Evolutionary conservation across 768 basidiomycete genomes (phyloP).

Genomic region (Suillus spraguei): DNA sequence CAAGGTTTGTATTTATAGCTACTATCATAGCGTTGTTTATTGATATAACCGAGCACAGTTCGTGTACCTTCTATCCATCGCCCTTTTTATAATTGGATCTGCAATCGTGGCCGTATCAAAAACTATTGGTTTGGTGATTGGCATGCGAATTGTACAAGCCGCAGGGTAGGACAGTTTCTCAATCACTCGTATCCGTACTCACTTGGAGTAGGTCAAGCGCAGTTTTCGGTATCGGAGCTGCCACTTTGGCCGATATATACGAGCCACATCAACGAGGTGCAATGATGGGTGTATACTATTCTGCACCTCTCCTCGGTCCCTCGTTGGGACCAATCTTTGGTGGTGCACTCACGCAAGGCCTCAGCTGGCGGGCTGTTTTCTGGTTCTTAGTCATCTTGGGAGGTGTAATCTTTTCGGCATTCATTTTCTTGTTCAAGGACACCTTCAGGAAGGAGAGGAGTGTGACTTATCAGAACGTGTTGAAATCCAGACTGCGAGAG

Average conservation of each 20-base stretch:
- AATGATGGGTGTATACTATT: conserved; percentile 84
- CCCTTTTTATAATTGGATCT: conserved; percentile 58
- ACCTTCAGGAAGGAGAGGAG: conserved; percentile 85
- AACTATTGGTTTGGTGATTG: conserved; percentile 60
- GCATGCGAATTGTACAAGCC: conserved; percentile 67
- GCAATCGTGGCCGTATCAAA: conserved; percentile 59
- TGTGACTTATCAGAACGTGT: conserved; percentile 70
- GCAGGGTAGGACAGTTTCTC: conserved; percentile 46
- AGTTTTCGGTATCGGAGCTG: conserved; percentile 72
- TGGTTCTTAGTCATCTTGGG: conserved; percentile 76
- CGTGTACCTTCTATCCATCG: conserved; percentile 57
- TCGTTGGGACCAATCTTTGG: conserved; percentile 71
- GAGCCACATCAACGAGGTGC: conserved; percentile 76
- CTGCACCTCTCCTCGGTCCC: conserved; percentile 74
- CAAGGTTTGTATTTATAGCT: conserved; percentile 44
- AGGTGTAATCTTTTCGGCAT: conserved; percentile 51
- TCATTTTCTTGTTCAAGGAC: conserved; percentile 73
- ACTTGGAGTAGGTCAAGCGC: conserved; percentile 54
- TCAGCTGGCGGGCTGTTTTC: conserved; percentile 83
- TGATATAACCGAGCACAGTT: conserved; percentile 34
- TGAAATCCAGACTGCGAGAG: conserved; percentile 46
- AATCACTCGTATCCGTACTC: background rate
- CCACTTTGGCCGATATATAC: conserved; percentile 79
- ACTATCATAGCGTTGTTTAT: background rate
- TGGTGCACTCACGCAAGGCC: conserved; percentile 63